phyloP scores from a whole-genome alignment of 495 filamentous ascomycete species.

The Friedmanniomyces endolithicus region DNA sequence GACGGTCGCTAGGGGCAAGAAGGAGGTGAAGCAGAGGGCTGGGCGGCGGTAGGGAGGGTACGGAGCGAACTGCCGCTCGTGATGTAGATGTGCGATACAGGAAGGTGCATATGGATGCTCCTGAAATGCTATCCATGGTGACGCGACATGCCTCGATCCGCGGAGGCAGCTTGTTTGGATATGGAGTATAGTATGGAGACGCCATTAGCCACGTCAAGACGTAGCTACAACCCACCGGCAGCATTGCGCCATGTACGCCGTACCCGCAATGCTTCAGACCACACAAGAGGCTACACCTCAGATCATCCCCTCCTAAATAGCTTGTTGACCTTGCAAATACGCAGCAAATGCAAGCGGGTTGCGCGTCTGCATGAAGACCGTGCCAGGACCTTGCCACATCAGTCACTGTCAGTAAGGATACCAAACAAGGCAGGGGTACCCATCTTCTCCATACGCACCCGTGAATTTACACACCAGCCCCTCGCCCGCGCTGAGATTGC shows the following conservation, averaged over 20 bases:
- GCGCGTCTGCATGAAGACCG: constrained; percentile 85
- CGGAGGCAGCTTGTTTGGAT: too few relatives aligned
- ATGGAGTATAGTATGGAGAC: too few relatives aligned
- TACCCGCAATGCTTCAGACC: too few relatives aligned
- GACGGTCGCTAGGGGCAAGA: constrained; percentile 8
- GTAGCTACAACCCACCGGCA: too few relatives aligned
- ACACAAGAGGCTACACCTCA: too few relatives aligned
- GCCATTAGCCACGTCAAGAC: too few relatives aligned
- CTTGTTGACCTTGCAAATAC: constrained; percentile 34
- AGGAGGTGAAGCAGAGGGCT: constrained; percentile 15
- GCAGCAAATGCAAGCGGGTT: constrained; percentile 55
- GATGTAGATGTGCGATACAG: too few relatives aligned
- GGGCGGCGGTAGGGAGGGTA: not conserved
- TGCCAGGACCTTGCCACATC: constrained; percentile 52
- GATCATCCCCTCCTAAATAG: not conserved
- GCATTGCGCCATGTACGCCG: too few relatives aligned
- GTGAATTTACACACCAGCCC: constrained; percentile 88
- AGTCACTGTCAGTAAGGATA: not conserved
- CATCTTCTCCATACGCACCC: constrained; percentile 35
- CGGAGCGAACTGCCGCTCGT: not conserved
- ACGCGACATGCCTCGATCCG: too few relatives aligned
- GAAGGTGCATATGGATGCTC: too few relatives aligned
- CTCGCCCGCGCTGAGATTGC: constrained; percentile 62
- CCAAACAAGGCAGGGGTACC: too few relatives aligned
- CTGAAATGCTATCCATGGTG: too few relatives aligned